These are phyloP conservation scores for Morella rubra DNA, from an alignment of 306 rosid genomes.

Conservation along the genomic window DNA sequence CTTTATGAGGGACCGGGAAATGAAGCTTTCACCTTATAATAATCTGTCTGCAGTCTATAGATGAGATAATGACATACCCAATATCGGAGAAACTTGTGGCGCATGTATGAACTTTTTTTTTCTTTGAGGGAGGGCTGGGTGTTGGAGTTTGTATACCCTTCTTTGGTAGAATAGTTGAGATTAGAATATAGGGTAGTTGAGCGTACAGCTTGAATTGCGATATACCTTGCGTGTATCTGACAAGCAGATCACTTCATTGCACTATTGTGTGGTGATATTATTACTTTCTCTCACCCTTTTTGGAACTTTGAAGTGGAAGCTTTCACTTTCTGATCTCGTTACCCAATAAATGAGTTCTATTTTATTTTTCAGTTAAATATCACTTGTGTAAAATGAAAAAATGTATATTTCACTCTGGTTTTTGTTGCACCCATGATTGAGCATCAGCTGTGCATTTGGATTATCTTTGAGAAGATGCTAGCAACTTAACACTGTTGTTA, in stretches of 20 bases:
- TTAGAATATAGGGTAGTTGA: too few species aligned
- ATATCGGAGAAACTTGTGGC: too few species aligned
- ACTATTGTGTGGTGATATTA: not conserved
- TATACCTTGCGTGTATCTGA: not conserved
- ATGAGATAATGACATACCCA: too few species aligned
- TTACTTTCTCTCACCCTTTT: not conserved
- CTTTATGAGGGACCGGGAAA: too few species aligned
- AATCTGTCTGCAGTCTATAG: too few species aligned
- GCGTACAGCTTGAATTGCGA: not conserved
- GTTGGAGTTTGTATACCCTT: too few species aligned
- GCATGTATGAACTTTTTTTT: too few species aligned
- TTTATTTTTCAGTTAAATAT: not conserved
- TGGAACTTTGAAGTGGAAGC: not conserved
- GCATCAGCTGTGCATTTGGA: not conserved
- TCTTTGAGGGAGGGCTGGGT: too few species aligned
- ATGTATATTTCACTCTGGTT: not conserved
- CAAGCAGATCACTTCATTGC: not conserved
- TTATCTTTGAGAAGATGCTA: not conserved
- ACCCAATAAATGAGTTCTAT: not conserved
- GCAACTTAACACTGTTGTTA: not conserved
- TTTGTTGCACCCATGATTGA: not conserved
- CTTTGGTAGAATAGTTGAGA: too few species aligned
- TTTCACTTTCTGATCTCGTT: not conserved
- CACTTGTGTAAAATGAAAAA: not conserved
- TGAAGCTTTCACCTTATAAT: too few species aligned